Conservation (phyloP, 2,329 filamentous ascomycete species). For the Metarhizium sp. region DNA sequence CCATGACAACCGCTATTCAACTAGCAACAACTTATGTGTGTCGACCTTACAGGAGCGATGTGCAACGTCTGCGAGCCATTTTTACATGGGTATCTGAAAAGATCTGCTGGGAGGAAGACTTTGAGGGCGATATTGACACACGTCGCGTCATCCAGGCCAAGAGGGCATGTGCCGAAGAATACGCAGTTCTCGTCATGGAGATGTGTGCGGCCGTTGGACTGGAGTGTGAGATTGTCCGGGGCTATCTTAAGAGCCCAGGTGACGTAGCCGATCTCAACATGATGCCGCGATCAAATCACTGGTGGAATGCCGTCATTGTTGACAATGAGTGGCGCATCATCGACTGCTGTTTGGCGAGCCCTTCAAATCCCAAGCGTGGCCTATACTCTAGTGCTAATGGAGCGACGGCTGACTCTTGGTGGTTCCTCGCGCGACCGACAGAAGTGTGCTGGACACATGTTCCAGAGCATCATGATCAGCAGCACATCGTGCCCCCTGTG, state of each 20-base stretch:
- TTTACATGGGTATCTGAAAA: conserved; percentile 98
- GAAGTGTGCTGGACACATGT: conserved; percentile 96
- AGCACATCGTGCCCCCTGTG: conserved; percentile 85
- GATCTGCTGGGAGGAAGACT: conserved; percentile 90
- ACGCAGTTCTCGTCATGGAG: conserved; percentile 77
- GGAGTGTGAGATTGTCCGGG: conserved; percentile 76
- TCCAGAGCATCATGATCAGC: conserved; percentile 75
- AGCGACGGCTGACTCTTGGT: conserved; percentile 74
- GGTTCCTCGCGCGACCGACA: conserved; percentile 81
- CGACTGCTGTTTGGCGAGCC: conserved; percentile 85
- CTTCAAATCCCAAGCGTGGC: conserved; percentile 73
- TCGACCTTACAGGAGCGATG: conserved; percentile 85
- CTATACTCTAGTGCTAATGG: conserved; percentile 66
- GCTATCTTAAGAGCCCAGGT: conserved; percentile 84
- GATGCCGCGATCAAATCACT: conserved; percentile 85
- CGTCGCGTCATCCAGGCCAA: conserved; percentile 75
- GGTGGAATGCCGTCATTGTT: conserved; percentile 91
- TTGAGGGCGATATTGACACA: conserved; percentile 76
- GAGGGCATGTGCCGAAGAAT: conserved; percentile 79
- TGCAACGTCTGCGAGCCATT: conserved; percentile 85
- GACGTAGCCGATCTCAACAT: conserved; percentile 73
- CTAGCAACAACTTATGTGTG: conserved; percentile 89
- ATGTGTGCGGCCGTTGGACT: conserved; percentile 91
- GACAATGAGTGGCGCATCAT: conserved; percentile 96
- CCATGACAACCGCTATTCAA: conserved; percentile 70